Evolutionary conservation across 225 moss, liverwort and hornwort genomes (phyloP).

Genomic region (Sphagnum tenellum): DNA sequence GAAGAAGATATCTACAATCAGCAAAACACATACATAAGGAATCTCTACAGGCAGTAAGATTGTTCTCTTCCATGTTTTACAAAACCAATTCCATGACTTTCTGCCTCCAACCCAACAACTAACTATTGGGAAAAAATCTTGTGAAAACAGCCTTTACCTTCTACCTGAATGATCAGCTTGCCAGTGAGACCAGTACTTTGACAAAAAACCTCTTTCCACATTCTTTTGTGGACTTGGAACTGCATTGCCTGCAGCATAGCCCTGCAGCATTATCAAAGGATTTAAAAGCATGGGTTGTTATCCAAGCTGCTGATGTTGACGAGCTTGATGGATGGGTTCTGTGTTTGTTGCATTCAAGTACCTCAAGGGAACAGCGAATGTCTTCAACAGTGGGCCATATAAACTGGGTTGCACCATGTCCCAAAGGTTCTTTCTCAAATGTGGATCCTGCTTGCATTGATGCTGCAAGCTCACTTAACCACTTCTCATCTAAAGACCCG

Average conservation of each 20-base stretch:
- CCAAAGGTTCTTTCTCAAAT: slow-evolving; percentile 42
- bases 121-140: background rate
- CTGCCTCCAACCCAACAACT: too few species aligned
- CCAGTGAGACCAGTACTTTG: slow-evolving; percentile 90
- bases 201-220: slow-evolving; percentile 69
- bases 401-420: slow-evolving; percentile 60
- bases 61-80: too few species aligned
- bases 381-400: slow-evolving; percentile 98
- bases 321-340: too few species aligned
- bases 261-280: slow-evolving; percentile 32
- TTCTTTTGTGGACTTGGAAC: slow-evolving; percentile 95
- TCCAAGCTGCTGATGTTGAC: background rate
- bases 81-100: too few species aligned
- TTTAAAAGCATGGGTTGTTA: background rate
- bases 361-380: slow-evolving; percentile 86
- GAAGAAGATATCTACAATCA: too few species aligned
- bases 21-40: too few species aligned
- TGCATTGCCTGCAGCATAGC: slow-evolving; percentile 88
- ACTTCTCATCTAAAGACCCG: slow-evolving; percentile 93
- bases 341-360: slow-evolving; percentile 2
- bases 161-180: slow-evolving; percentile 80
- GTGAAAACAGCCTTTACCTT: slow-evolving; percentile 25
- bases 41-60: too few species aligned
- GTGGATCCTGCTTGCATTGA: slow-evolving; percentile 76
- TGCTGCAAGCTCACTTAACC: slow-evolving; percentile 66